These are phyloP conservation scores for Alnus rubra DNA, from an alignment of 306 rosid species.

Conservation along the genomic window DNA sequence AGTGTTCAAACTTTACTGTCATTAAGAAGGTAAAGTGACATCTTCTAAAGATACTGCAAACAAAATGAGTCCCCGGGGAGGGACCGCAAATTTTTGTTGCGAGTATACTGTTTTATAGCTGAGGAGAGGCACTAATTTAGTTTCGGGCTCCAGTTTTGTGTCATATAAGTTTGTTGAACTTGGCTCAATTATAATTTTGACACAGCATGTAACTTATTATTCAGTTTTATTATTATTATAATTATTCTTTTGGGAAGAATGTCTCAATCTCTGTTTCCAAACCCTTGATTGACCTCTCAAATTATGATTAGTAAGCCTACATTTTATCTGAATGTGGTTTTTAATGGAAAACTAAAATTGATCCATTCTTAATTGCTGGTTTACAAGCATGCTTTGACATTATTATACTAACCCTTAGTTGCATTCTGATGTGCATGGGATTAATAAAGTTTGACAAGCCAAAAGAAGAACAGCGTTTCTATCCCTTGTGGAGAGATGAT, in stretches of 20 bases:
- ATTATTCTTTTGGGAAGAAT: not conserved
- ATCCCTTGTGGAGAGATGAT: conserved; percentile 88
- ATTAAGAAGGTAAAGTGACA: too few species aligned
- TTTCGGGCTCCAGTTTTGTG: conserved; percentile 10
- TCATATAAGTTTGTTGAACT: not conserved
- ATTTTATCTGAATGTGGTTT: not conserved
- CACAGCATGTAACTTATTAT: not conserved
- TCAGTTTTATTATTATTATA: not conserved
- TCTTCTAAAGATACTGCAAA: too few species aligned
- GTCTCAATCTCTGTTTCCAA: not conserved
- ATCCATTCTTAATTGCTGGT: not conserved
- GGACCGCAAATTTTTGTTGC: too few species aligned
- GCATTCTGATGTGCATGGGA: conserved; percentile 43
- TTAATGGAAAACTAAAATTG: too few species aligned
- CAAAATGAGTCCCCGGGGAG: too few species aligned
- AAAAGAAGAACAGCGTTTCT: conserved; percentile 66
- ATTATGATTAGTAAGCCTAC: not conserved
- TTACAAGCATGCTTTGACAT: not conserved
- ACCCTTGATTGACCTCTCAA: not conserved
- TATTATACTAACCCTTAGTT: not conserved
- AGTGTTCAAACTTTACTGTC: too few species aligned
- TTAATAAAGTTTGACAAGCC: conserved; percentile 70
- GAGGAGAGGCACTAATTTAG: conserved; percentile 5
- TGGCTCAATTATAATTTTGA: not conserved
- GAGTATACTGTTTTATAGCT: conserved; percentile 8